Base-by-base conservation (phyloP, 768 basidiomycete species). In the Termitomyces sp. region DNA sequence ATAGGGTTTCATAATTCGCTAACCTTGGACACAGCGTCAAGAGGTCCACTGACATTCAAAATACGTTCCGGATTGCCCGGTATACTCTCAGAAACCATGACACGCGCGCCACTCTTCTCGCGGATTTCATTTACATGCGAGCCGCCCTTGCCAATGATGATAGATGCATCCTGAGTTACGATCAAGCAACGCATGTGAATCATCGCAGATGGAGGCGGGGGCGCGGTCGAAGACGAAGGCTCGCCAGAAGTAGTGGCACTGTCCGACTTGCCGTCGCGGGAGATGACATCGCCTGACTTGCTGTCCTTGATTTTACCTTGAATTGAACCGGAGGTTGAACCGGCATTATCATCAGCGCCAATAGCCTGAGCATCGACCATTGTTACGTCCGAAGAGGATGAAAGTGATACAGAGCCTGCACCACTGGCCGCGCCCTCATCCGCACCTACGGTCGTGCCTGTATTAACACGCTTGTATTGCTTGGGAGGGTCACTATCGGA, bases 41-140 rank as follows among this genome's bases (percentile, higher is more conserved):
- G 82, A 22, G 95, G 89, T 2, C 97, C 97, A 64, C 89, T 93
- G 61, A 99, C 95, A 70, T 95, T 95, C 66, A 99, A 78, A 64
- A 99, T 98, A 48, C 97, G 88, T 76, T 99, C 97, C n/a, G 97
- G 97, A 70, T 98, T 98, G 9, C 96, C 96, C 4, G 97, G 94
- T 60, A 98, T 98, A 69, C 94, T 94, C 77, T 99, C 97, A 20
- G 95, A 98, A 49, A 99, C 94, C 79, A 95, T 92, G 66, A 98
- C 94, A 51, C 94, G 83, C 15, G 96, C 95, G 46, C 93, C 94
- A 64, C 93, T 95, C 80, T 96, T 97, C 73, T 98, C 97, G 61
- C 97, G 82, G 62, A 99, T 98, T 74, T 99, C 97, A 67, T 97
- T 98, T 66, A 99, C 95, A 75, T 98, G 97, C 46, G 90, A 84